Evolutionary conservation across 805 yeast species (phyloP).

Genomic region (Barnettozyma sucrosica): DNA sequence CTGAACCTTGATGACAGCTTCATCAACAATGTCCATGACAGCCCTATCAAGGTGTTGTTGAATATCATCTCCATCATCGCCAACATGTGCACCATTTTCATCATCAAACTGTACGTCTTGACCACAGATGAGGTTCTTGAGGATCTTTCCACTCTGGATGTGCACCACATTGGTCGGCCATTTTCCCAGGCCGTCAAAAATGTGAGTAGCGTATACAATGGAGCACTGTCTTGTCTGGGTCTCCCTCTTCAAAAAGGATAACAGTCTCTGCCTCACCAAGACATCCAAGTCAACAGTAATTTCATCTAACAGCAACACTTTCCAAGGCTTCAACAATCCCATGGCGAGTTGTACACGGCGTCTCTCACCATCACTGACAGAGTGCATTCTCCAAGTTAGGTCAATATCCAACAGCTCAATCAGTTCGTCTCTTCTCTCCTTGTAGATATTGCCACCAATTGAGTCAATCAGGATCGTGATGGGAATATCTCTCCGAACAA

Average conservation of each 20-base stretch:
- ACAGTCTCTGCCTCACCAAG: conserved; percentile 70
- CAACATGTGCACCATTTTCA: not conserved
- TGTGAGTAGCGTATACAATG: conserved; percentile 91
- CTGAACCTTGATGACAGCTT: conserved; percentile 30
- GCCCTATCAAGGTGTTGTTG: conserved; percentile 20
- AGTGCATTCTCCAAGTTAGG: conserved; percentile 86
- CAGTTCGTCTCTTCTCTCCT: conserved; percentile 72
- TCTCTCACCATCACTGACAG: conserved; percentile 90
- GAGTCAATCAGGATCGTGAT: conserved; percentile 73
- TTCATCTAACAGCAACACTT: conserved; percentile 80
- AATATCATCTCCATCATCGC: conserved; percentile 19
- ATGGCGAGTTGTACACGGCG: conserved; percentile 89
- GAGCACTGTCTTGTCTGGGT: conserved; percentile 64
- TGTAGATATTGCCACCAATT: conserved; percentile 69
- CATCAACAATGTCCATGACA: conserved; percentile 13
- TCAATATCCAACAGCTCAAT: conserved; percentile 80
- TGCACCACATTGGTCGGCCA: conserved; percentile 90
- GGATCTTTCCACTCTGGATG: conserved; percentile 58
- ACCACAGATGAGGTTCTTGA: conserved; percentile 30
- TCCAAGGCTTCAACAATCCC: conserved; percentile 93
- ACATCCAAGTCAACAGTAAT: conserved; percentile 97
- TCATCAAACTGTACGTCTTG: conserved; percentile 28
- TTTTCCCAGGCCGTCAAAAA: conserved; percentile 85
- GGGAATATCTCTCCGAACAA: conserved; percentile 87
- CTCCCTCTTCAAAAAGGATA: conserved; percentile 68